Evolutionary conservation across 345 rosid species (phyloP).

Genomic region (Crucihimalaya himalaica): DNA sequence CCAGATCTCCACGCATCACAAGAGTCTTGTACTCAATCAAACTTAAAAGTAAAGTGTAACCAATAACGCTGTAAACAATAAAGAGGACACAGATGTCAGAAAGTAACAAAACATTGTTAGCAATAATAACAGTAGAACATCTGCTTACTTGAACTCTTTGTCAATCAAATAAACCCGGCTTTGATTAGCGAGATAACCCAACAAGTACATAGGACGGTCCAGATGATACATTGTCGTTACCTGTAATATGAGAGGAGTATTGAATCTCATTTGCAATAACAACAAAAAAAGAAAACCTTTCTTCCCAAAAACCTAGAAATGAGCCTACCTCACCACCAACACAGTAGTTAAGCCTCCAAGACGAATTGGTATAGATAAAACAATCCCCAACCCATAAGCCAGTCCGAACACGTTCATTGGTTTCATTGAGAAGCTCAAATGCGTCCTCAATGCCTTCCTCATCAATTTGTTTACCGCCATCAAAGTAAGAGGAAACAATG

Average conservation of each 20-base stretch:
- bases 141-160: constrained; percentile 93
- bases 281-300: neutral
- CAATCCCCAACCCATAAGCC: constrained; percentile 99
- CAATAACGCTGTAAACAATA: constrained; percentile 57
- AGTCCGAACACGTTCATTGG: constrained; percentile 93
- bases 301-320: neutral
- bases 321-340: constrained; percentile 92
- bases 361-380: constrained; percentile 89
- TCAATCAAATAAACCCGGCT: constrained; percentile 94
- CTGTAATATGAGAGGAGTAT: constrained; percentile 41
- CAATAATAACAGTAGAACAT: constrained; percentile 12
- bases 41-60: constrained; percentile 81
- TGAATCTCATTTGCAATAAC: constrained; percentile 2
- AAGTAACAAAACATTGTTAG: constrained; percentile 10
- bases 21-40: constrained; percentile 90
- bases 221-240: constrained; percentile 97
- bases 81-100: constrained; percentile 19
- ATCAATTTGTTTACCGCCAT: constrained; percentile 81
- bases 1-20: constrained; percentile 89
- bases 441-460: constrained; percentile 99
- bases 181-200: constrained; percentile 93
- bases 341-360: constrained; percentile 98
- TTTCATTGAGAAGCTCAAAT: constrained; percentile 96
- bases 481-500: constrained; percentile 71
- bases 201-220: constrained; percentile 98